Base-by-base conservation (phyloP, 2,329 filamentous ascomycete genomes). In the Epichloe gansuensis region DNA sequence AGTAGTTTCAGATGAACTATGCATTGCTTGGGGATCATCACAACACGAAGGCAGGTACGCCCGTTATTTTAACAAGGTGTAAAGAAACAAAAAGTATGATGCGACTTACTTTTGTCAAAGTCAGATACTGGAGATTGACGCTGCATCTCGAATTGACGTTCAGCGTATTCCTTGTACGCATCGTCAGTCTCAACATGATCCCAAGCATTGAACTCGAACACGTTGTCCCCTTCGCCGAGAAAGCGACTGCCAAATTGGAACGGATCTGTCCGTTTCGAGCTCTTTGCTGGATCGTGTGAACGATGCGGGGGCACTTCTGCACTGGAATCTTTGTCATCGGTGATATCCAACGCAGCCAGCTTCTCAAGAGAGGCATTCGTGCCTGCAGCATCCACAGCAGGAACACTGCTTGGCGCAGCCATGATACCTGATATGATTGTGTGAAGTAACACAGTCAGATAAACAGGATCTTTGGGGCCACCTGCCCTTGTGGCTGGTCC, bases 121-220 rank as follows among this genome's bases (percentile, higher is more conserved):
- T 95, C 89, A 43, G 85, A 90, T 48, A 96, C 93, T 52, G 90
- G 91, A 55, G 85, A 78, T 61, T 85, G 80, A 58, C 90, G 83
- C 71, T 98, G 93, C 70, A 85, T 85, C 46, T 80, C 79, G 64
- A 87, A 91, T 71, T 97, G 93, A 63, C 82, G 71, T 68, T 90
- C 82, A 55, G 89, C 84, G 68, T 93, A 95, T 64, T 86, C 81
- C 64, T 85, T 84, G 75, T 95, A 97, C 41, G 83, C 77, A 60
- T 88, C 82, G 71, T 97, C 91, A 66, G 89, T 89, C 69, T 91
- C 85, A 65, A 97, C 93, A 66, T 98, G 91, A 67, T 98, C 93
- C 93, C 93, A 98, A 39, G 93, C 93, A 68, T 98, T 98, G 80
- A 93, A 95, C 67, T 94, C 86, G 71, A 91, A 98, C 62, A 95